A percentile compares a stretch with the other conserved stretches of the same genome.
These are phyloP conservation scores for Daldinia caldariorum DNA, from an alignment of 495 filamentous ascomycete genomes.

Conservation along the genomic window DNA sequence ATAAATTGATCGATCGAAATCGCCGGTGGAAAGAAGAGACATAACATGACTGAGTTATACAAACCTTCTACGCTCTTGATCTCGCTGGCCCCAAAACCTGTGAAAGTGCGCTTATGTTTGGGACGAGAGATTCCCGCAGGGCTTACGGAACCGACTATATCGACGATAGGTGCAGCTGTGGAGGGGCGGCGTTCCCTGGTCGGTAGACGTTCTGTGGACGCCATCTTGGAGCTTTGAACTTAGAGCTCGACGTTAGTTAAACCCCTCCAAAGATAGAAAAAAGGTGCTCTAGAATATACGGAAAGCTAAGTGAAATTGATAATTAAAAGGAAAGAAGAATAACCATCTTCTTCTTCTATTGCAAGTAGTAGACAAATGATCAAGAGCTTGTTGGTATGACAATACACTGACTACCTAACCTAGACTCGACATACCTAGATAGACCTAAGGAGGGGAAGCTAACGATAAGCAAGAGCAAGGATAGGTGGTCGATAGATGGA, in stretches of 20 bases:
- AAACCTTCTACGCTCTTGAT: slow-evolving; percentile 91
- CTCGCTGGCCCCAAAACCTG: slow-evolving; percentile 86
- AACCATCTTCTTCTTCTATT: slow-evolving; percentile 10
- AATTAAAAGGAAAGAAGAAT: slow-evolving; percentile 16
- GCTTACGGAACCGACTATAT: slow-evolving; percentile 82
- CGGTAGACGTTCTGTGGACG: slow-evolving; percentile 50
- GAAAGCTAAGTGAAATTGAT: slow-evolving; percentile 16
- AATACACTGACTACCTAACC: slow-evolving; percentile 14
- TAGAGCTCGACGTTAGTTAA: slow-evolving; percentile 13
- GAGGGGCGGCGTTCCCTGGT: slow-evolving; percentile 72
- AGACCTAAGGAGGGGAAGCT: slow-evolving; percentile 5
- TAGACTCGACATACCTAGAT: slow-evolving; percentile 29
- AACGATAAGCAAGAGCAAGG: slow-evolving; percentile 26
- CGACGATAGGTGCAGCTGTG: slow-evolving; percentile 80
- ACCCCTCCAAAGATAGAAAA: slow-evolving; percentile 1
- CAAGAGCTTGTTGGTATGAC: slow-evolving; percentile 14
- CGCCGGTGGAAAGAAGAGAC: not conserved
- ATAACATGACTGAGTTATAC: slow-evolving; percentile 26
- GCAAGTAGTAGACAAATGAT: slow-evolving; percentile 5
- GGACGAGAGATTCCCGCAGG: slow-evolving; percentile 77
- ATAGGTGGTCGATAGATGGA: slow-evolving; percentile 12
- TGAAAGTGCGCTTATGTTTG: slow-evolving; percentile 94
- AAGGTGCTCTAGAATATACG: not conserved
- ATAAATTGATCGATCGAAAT: slow-evolving; percentile 3
- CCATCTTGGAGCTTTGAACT: slow-evolving; percentile 43